Evolutionary conservation across 305 asterid genomes (phyloP).

Genomic region (Monarda citriodora): DNA sequence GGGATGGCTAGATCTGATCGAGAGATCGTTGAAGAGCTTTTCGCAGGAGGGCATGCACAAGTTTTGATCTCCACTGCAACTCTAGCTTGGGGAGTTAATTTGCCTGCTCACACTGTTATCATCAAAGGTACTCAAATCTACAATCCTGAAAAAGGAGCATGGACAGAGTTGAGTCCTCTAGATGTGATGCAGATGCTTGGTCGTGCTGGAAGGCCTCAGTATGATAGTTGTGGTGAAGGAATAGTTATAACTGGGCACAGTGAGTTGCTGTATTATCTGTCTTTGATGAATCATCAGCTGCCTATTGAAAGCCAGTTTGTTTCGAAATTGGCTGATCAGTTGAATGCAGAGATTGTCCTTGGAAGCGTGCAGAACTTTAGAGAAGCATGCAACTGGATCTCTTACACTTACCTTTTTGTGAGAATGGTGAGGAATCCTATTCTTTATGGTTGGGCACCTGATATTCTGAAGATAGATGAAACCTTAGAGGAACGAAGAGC

Average conservation of each 20-base stretch:
- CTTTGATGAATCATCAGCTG: constrained; percentile 97
- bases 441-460: constrained; percentile 80
- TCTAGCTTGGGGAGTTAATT: constrained; percentile 98
- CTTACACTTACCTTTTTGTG: constrained; percentile 80
- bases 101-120: constrained; percentile 95
- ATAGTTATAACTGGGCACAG: constrained; percentile 87
- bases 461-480: constrained; percentile 50
- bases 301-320: constrained; percentile 95
- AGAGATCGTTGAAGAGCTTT: constrained; percentile 86
- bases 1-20: constrained; percentile 96
- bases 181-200: constrained; percentile 99
- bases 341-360: constrained; percentile 95
- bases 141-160: constrained; percentile 95
- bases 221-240: constrained; percentile 89
- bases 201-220: constrained; percentile 99
- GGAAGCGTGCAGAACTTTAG: constrained; percentile 93
- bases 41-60: constrained; percentile 79
- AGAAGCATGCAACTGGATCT: constrained; percentile 96
- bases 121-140: constrained; percentile 95
- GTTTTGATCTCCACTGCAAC: constrained; percentile 97
- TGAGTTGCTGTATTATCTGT: constrained; percentile 80
- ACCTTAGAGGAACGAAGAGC: constrained; percentile 85
- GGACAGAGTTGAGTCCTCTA: constrained; percentile 96
- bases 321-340: constrained; percentile 95
- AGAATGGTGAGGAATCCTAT: constrained; percentile 90